Percentiles rank a stretch among this genome's conserved stretches.
Evolutionary conservation across 495 filamentous ascomycete genomes (phyloP).

Genomic region (Penicillium tannophilum): DNA sequence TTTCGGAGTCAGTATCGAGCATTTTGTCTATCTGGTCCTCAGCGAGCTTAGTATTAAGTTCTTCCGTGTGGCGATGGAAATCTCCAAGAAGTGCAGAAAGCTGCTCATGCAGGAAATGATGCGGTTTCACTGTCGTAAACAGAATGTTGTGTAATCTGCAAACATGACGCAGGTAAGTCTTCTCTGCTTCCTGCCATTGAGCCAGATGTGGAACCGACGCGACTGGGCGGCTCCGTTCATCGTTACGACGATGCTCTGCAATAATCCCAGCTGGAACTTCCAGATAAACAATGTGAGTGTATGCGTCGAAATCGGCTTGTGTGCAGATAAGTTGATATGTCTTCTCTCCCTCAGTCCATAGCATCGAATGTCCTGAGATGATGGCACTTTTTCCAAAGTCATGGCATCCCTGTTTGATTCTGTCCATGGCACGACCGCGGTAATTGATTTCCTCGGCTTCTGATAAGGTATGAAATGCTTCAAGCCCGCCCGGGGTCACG

Average conservation of each 20-base stretch:
- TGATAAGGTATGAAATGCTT: conserved; percentile 47
- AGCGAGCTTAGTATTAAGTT: conserved; percentile 42
- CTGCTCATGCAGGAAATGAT: conserved; percentile 10
- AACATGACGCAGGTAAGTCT: conserved; percentile 45
- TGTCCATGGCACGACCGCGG: conserved; percentile 52
- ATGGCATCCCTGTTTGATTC: conserved; percentile 37
- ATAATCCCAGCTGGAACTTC: conserved; percentile 43
- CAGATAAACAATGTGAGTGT: conserved; percentile 65
- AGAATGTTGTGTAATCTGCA: conserved; percentile 52
- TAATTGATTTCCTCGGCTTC: conserved; percentile 42
- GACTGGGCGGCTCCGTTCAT: conserved; percentile 40
- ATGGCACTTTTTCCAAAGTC: conserved; percentile 29
- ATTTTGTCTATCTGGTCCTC: conserved; percentile 30
- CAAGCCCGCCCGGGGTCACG: conserved; percentile 53
- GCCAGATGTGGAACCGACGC: conserved; percentile 44
- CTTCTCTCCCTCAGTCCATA: conserved; percentile 14
- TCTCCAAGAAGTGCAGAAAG: conserved; percentile 34
- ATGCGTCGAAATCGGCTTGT: conserved; percentile 47
- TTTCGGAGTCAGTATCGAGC: no score
- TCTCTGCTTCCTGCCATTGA: conserved; percentile 58
- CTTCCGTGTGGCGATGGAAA: conserved; percentile 43
- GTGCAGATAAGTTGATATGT: conserved; percentile 41
- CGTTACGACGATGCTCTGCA: conserved; percentile 34
- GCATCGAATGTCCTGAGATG: background rate
- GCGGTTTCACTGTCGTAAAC: conserved; percentile 36